These are phyloP conservation scores for Psidium friedrichsthalianum DNA, from an alignment of 345 rosid genomes.

Conservation along the genomic window DNA sequence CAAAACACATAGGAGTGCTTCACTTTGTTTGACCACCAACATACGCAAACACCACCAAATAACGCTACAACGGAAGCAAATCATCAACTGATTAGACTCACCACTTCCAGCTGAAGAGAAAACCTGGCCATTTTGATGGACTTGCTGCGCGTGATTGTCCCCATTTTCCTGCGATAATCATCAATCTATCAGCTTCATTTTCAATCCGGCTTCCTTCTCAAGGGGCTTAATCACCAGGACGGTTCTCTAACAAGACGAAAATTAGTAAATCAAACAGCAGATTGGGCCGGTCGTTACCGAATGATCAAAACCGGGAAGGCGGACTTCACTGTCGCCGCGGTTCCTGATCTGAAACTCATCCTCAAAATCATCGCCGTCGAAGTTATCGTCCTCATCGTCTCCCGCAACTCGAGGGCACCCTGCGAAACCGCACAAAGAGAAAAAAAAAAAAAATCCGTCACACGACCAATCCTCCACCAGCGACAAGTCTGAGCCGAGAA, in stretches of 20 bases:
- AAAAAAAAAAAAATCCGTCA: not conserved
- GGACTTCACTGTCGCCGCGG: slow-evolving; percentile 20
- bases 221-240: not conserved
- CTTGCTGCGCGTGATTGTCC: slow-evolving; percentile 36
- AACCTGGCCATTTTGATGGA: slow-evolving; percentile 40
- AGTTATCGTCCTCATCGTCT: slow-evolving; percentile 60
- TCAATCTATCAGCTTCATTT: not conserved
- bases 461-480: not conserved
- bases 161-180: slow-evolving; percentile 54
- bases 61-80: not conserved
- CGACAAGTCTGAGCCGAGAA: not conserved
- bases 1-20: not conserved
- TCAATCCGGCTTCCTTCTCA: too few species aligned
- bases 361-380: slow-evolving; percentile 48
- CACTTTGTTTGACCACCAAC: not conserved
- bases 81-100: not conserved
- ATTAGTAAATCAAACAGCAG: not conserved
- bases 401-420: slow-evolving; percentile 64
- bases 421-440: slow-evolving; percentile 6
- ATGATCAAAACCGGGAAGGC: slow-evolving; percentile 2
- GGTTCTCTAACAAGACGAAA: not conserved
- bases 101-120: slow-evolving; percentile 75
- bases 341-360: slow-evolving; percentile 47
- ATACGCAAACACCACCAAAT: not conserved
- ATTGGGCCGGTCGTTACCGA: slow-evolving; percentile 18